Percentiles rank a stretch among this genome's conserved stretches.
phyloP scores from a whole-genome alignment of 441 rosid genomes.

The Arabidopsis hybrid region DNA sequence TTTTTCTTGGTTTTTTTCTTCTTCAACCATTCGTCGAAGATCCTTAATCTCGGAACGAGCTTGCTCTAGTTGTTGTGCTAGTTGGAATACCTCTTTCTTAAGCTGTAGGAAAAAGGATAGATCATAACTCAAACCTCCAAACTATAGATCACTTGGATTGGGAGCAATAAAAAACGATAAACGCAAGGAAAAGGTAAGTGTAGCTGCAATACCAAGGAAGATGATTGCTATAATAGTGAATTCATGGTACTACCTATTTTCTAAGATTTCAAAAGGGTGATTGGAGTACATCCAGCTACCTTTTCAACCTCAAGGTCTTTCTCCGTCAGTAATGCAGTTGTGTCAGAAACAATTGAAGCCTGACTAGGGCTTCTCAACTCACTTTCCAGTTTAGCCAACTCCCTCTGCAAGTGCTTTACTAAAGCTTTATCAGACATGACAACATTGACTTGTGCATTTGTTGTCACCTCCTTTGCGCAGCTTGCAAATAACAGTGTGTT shows the following conservation, averaged over 20 bases:
- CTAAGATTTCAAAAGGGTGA: no score
- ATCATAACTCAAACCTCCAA: constrained; percentile 20
- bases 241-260: background rate
- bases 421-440: constrained; percentile 77
- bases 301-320: constrained; percentile 70
- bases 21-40: constrained; percentile 52
- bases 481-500: constrained; percentile 84
- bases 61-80: constrained; percentile 62
- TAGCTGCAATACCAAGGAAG: constrained; percentile 15
- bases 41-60: constrained; percentile 71
- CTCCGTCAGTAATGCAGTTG: constrained; percentile 55
- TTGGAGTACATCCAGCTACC: constrained; percentile 44
- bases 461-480: constrained; percentile 83
- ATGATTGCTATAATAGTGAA: constrained; percentile 5
- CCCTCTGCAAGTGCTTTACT: constrained; percentile 80
- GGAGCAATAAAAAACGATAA: constrained; percentile 19
- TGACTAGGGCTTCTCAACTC: constrained; percentile 59
- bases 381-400: constrained; percentile 76
- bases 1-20: constrained; percentile 44
- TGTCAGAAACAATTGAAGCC: constrained; percentile 47
- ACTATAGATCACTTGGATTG: constrained; percentile 16
- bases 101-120: constrained; percentile 61
- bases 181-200: constrained; percentile 42
- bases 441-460: constrained; percentile 79
- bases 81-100: constrained; percentile 62